phyloP scores from a whole-genome alignment of 192 early-diverging fungal genomes.

The Geosiphon pyriformis region DNA sequence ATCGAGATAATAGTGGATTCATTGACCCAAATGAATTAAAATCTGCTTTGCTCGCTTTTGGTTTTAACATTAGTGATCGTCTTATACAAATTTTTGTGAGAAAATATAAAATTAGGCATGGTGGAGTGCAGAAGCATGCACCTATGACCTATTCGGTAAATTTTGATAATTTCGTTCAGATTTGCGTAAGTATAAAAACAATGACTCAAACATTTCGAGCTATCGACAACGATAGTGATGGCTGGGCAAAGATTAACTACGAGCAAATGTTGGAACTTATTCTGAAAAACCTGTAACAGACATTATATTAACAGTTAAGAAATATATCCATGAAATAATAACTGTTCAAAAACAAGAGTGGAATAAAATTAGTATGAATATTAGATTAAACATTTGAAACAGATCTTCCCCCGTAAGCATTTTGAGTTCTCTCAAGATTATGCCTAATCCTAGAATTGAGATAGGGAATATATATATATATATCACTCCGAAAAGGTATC shows the following conservation, averaged over 20 bases:
- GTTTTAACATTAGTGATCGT: conserved; percentile 63
- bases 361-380: too few relatives aligned
- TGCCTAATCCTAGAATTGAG: too few relatives aligned
- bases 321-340: too few relatives aligned
- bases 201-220: conserved; percentile 53
- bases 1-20: conserved; percentile 62
- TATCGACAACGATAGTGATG: conserved; percentile 47
- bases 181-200: conserved; percentile 55
- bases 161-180: conserved; percentile 62
- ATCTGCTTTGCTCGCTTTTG: conserved; percentile 61
- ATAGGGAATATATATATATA: too few relatives aligned
- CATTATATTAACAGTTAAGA: too few relatives aligned
- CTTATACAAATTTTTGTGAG: conserved; percentile 56
- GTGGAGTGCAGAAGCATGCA: not conserved
- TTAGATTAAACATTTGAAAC: too few relatives aligned
- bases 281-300: too few relatives aligned
- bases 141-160: conserved; percentile 31
- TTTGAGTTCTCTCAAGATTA: too few relatives aligned
- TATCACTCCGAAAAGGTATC: too few relatives aligned
- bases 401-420: too few relatives aligned
- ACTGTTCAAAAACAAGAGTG: too few relatives aligned
- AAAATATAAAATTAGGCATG: conserved; percentile 69
- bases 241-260: conserved; percentile 54
- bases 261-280: conserved; percentile 30
- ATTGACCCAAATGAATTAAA: conserved; percentile 67